A percentile compares a stretch with the other conserved stretches of the same genome.
Evolutionary conservation across 768 basidiomycete species (phyloP).

Genomic region (Mycena albidolilacea): DNA sequence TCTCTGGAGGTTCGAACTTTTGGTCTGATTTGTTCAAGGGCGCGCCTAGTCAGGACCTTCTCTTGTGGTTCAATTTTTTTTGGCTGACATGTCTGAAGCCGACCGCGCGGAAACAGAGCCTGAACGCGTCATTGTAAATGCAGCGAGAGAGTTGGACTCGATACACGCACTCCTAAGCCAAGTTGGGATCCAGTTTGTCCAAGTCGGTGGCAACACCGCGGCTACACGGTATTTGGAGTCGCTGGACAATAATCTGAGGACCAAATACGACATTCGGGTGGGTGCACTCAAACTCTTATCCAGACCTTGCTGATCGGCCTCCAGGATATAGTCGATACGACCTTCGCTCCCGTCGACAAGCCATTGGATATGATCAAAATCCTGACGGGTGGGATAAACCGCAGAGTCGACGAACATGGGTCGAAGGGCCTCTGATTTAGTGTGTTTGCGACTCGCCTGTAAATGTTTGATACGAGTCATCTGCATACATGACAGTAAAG

Average conservation of each 20-base stretch:
- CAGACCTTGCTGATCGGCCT: background rate
- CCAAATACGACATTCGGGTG: conserved; percentile 59
- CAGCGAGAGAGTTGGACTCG: conserved; percentile 62
- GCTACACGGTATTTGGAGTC: conserved; percentile 61
- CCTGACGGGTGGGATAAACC: conserved; percentile 75
- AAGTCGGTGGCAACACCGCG: conserved; percentile 62
- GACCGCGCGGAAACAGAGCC: conserved; percentile 56
- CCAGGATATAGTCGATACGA: conserved; percentile 80
- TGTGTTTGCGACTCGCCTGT: background rate
- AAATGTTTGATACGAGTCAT: background rate
- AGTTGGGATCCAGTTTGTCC: conserved; percentile 75
- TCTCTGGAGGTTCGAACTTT: background rate
- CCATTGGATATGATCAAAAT: conserved; percentile 70
- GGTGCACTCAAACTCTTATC: conserved; percentile 28
- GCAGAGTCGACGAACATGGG: conserved; percentile 44
- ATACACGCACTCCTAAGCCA: conserved; percentile 62
- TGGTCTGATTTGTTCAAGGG: conserved; percentile 47
- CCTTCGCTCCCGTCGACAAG: conserved; percentile 58
- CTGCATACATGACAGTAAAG: background rate
- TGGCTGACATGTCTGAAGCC: conserved; percentile 16
- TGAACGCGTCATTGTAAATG: conserved; percentile 56
- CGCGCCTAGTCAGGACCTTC: conserved; percentile 56
- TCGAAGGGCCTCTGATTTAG: conserved; percentile 25
- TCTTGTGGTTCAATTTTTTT: background rate
- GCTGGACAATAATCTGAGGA: conserved; percentile 67